phyloP scores from a whole-genome alignment of 2,329 filamentous ascomycete genomes.

The Fusarium secorum region DNA sequence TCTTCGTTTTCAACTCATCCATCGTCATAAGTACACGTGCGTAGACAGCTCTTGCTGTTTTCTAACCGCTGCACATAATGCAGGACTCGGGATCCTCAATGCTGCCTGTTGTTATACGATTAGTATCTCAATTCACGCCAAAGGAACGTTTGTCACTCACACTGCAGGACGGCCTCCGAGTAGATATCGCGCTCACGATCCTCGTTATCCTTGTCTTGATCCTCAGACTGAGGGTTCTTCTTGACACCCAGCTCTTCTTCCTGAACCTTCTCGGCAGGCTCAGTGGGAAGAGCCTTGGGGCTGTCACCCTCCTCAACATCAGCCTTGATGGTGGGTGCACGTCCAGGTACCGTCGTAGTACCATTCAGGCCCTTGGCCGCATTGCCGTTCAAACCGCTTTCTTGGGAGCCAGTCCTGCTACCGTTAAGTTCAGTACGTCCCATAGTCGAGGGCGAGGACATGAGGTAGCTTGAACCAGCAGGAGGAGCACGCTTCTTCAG shows the following conservation, averaged over 20 bases:
- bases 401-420: constrained; percentile 59
- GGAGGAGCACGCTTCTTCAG: constrained; percentile 75
- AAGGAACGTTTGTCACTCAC: constrained; percentile 59
- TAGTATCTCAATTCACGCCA: constrained; percentile 29
- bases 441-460: constrained; percentile 67
- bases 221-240: constrained; percentile 72
- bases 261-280: constrained; percentile 69
- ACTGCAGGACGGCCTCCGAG: constrained; percentile 87
- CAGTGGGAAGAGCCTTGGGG: constrained; percentile 78
- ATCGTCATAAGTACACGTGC: constrained; percentile 43
- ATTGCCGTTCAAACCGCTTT: constrained; percentile 61
- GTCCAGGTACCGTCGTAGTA: constrained; percentile 71
- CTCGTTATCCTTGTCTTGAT: constrained; percentile 73
- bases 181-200: constrained; percentile 92
- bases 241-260: constrained; percentile 68
- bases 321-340: constrained; percentile 75
- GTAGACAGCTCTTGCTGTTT: neutral
- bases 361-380: constrained; percentile 64
- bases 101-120: constrained; percentile 69
- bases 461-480: constrained; percentile 55
- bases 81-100: constrained; percentile 97
- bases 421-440: constrained; percentile 71
- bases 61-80: constrained; percentile 94
- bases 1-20: constrained; percentile 45
- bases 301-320: constrained; percentile 80